Percentiles rank a stretch among this genome's conserved stretches.
Evolutionary conservation across 1,284 basidiomycete species (phyloP).

Genomic region (Apiotrichum laibachii): DNA sequence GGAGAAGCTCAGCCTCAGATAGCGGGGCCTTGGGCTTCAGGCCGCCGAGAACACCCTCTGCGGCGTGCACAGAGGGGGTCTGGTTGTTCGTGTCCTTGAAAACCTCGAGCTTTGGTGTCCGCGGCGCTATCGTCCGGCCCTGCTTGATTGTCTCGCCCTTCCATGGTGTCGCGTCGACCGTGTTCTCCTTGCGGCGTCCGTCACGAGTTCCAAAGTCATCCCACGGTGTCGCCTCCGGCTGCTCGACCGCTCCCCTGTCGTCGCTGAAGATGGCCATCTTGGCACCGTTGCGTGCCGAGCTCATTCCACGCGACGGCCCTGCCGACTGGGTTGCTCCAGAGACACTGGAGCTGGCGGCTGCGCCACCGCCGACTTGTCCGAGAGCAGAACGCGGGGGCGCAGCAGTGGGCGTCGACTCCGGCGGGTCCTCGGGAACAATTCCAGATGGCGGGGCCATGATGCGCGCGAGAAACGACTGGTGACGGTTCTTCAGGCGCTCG

Average conservation of each 20-base stretch:
- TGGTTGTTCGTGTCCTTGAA: constrained; percentile 49
- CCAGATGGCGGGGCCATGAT: constrained; percentile 52
- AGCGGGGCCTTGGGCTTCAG: constrained; percentile 37
- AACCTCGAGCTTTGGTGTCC: constrained; percentile 55
- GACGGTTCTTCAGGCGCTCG: constrained; percentile 78
- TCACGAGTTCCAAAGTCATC: constrained; percentile 55
- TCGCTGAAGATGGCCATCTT: constrained; percentile 52
- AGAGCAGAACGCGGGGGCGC: constrained; percentile 18
- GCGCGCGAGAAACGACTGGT: constrained; percentile 79
- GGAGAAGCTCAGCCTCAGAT: constrained; percentile 55
- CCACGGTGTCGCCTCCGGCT: constrained; percentile 47
- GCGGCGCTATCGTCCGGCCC: constrained; percentile 41
- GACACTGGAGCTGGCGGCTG: constrained; percentile 6
- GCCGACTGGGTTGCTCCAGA: constrained; percentile 9
- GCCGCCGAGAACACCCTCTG: constrained; percentile 46
- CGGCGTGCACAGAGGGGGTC: constrained; percentile 20
- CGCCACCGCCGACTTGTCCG: constrained; percentile 27
- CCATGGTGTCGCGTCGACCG: constrained; percentile 53
- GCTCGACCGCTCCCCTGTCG: constrained; percentile 31
- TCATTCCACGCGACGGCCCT: constrained; percentile 6
- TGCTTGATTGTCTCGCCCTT: constrained; percentile 54
- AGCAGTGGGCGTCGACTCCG: neutral
- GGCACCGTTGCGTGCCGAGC: constrained; percentile 44
- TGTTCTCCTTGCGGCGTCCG: constrained; percentile 55
- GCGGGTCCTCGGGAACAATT: constrained; percentile 41